Evolutionary conservation across 768 basidiomycete species (phyloP).

Genomic region (Auriscalpium orientale): DNA sequence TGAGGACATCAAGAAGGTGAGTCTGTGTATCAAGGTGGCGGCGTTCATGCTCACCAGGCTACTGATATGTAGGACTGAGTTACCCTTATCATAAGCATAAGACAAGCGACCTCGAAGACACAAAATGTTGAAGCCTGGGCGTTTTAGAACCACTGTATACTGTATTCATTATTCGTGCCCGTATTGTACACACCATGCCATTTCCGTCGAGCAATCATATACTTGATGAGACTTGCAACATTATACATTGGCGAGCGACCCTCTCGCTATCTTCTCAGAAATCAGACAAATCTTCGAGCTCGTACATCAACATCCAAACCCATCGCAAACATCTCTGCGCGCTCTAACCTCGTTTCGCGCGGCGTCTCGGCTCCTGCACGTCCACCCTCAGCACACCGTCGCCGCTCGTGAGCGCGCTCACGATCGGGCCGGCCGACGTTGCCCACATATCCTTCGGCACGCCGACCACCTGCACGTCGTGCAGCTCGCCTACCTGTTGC

Average conservation of each 20-base stretch:
- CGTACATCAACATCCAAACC: background rate
- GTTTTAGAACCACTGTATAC: no score
- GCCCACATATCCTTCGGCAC: slow-evolving; percentile 9
- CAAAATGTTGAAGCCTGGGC: no score
- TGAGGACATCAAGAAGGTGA: background rate
- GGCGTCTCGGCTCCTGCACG: slow-evolving; percentile 9
- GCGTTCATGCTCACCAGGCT: no score
- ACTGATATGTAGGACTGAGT: no score
- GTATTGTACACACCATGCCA: no score
- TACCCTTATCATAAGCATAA: no score
- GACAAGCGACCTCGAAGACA: no score
- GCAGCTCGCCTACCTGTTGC: slow-evolving; percentile 8
- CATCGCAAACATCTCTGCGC: background rate
- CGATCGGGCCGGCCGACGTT: slow-evolving; percentile 1
- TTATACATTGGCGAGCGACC: no score
- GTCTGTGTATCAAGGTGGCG: background rate
- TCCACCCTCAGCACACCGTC: slow-evolving; percentile 14
- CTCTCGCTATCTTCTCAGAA: background rate
- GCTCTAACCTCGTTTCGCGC: slow-evolving; percentile 10
- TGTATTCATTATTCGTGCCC: no score
- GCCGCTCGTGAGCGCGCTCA: slow-evolving; percentile 1
- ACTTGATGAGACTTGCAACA: no score
- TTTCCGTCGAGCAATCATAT: no score
- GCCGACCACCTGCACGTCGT: slow-evolving; percentile 10
- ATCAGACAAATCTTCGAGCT: slow-evolving; percentile 1